phyloP scores from a whole-genome alignment of 2,329 filamentous ascomycete species.

The Aaosphaeria pasadenensis region DNA sequence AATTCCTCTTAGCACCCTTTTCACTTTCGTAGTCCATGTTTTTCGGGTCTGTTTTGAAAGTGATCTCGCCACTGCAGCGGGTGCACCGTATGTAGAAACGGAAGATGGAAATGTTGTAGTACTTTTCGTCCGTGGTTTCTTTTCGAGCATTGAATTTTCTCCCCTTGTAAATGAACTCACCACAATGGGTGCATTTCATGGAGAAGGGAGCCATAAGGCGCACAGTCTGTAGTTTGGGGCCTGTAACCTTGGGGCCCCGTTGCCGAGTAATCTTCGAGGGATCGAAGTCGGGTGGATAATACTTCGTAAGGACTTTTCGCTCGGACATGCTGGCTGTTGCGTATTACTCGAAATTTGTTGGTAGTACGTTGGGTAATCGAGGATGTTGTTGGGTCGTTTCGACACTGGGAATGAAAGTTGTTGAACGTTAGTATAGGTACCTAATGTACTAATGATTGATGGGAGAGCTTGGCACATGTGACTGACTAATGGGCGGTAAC shows the following conservation, averaged over 20 bases:
- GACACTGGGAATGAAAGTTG: background rate
- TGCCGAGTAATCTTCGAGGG: slow-evolving; percentile 71
- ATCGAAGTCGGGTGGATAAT: slow-evolving; percentile 81
- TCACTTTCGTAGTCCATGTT: slow-evolving; percentile 86
- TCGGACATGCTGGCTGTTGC: slow-evolving; percentile 66
- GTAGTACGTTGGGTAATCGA: background rate
- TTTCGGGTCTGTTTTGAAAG: slow-evolving; percentile 91
- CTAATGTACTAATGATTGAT: background rate
- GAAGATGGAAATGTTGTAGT: slow-evolving; percentile 83
- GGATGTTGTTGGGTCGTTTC: background rate
- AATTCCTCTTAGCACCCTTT: slow-evolving; percentile 84
- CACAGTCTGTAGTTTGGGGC: slow-evolving; percentile 80
- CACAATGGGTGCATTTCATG: slow-evolving; percentile 68
- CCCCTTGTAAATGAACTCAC: slow-evolving; percentile 87
- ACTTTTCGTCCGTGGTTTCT: slow-evolving; percentile 86
- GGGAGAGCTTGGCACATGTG: background rate
- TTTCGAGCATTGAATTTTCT: slow-evolving; percentile 96
- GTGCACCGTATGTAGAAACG: slow-evolving; percentile 88
- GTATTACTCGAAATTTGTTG: background rate
- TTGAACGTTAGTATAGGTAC: background rate
- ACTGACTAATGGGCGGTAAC: slow-evolving; percentile 3
- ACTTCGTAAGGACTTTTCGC: slow-evolving; percentile 72
- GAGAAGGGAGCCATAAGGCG: slow-evolving; percentile 86
- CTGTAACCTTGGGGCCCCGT: slow-evolving; percentile 66
- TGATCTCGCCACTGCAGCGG: slow-evolving; percentile 80